phyloP scores from a whole-genome alignment of 805 yeast genomes.

The Yamadazyma tumulicola region DNA sequence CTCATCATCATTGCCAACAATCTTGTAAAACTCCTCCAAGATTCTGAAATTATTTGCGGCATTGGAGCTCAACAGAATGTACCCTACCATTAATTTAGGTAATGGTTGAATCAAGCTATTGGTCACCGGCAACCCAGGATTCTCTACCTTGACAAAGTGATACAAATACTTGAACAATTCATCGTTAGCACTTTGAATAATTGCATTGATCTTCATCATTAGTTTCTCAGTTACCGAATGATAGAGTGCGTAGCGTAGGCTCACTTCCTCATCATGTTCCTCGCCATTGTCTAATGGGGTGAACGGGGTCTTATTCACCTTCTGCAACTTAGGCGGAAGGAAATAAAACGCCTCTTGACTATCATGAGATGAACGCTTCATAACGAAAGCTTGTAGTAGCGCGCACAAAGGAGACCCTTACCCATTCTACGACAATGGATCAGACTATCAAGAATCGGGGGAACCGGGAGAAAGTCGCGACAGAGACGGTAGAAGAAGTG shows the following conservation, averaged over 20 bases:
- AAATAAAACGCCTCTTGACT: constrained; percentile 35
- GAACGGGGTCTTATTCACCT: background rate
- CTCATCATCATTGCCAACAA: constrained; percentile 7
- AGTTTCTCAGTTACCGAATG: background rate
- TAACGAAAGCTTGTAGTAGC: no score
- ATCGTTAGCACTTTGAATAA: constrained; percentile 23
- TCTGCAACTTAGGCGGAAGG: constrained; percentile 5
- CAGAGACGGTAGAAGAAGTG: no score
- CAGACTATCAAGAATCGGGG: no score
- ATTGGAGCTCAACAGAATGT: constrained; percentile 36
- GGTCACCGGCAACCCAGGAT: background rate
- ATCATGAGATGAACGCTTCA: no score
- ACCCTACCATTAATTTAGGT: constrained; percentile 27
- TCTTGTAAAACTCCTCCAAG: constrained; percentile 28
- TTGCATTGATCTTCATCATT: constrained; percentile 1
- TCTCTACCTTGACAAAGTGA: constrained; percentile 16
- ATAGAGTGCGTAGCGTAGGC: constrained; percentile 1
- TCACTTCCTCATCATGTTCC: background rate
- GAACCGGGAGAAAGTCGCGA: background rate
- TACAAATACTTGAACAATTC: constrained; percentile 25
- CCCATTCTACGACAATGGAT: no score
- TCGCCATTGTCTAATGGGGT: background rate
- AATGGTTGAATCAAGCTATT: constrained; percentile 5
- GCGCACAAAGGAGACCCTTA: no score
- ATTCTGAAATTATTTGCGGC: constrained; percentile 39